These are phyloP conservation scores for Penicillium sp. DNA, from an alignment of 2,329 filamentous ascomycete species.

Conservation along the genomic window DNA sequence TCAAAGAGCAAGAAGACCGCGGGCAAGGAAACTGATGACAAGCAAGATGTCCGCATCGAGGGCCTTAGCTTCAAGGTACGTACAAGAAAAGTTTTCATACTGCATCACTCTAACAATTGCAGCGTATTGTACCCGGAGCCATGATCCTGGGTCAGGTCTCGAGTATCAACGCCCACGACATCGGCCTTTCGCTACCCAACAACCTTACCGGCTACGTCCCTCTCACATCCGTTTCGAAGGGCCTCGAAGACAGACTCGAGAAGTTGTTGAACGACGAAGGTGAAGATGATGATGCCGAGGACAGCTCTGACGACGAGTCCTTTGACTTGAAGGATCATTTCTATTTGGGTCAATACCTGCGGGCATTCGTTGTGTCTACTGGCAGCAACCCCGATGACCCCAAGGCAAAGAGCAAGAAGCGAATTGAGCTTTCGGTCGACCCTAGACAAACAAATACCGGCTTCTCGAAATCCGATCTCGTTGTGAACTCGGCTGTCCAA, in stretches of 20 bases:
- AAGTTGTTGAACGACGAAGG: conserved; percentile 59
- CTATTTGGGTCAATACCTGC: conserved; percentile 78
- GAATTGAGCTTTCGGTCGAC: conserved; percentile 82
- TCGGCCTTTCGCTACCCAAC: conserved; percentile 83
- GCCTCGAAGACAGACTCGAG: conserved; percentile 73
- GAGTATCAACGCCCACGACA: conserved; percentile 73
- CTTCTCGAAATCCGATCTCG: conserved; percentile 68
- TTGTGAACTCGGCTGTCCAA: conserved; percentile 75
- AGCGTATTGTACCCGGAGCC: conserved; percentile 82
- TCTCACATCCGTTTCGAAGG: conserved; percentile 84
- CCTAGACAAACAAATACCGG: conserved; percentile 76
- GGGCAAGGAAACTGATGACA: conserved; percentile 48
- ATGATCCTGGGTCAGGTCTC: conserved; percentile 83
- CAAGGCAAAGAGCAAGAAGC: conserved; percentile 67
- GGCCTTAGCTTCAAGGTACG: conserved; percentile 83
- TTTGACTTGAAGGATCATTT: conserved; percentile 76
- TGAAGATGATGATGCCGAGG: conserved; percentile 55
- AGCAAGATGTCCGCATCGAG: conserved; percentile 68
- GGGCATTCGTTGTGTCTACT: conserved; percentile 78
- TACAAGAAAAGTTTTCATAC: background rate
- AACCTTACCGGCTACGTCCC: conserved; percentile 87
- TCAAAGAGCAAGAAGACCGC: conserved; percentile 50
- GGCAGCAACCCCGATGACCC: conserved; percentile 51
- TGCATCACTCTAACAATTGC: conserved; percentile 32
- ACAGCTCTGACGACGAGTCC: conserved; percentile 51